These are phyloP conservation scores for Hygrocybe punicea DNA, from an alignment of 768 basidiomycete species.

Conservation along the genomic window DNA sequence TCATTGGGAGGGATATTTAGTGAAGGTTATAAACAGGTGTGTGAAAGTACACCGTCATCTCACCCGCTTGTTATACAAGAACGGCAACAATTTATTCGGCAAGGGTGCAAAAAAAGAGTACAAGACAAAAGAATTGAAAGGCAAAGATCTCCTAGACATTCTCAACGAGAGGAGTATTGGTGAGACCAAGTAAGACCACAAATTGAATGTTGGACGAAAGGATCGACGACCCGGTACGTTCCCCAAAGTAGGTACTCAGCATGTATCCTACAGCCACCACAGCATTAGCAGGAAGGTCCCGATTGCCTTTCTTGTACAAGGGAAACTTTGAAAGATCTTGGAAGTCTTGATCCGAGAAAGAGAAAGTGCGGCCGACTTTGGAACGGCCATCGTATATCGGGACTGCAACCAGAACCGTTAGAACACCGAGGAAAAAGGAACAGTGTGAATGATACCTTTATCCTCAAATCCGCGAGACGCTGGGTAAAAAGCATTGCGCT, in stretches of 20 bases:
- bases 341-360: background rate
- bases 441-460: background rate
- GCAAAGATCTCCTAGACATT: too few relatives aligned
- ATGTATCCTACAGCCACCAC: background rate
- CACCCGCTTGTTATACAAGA: too few relatives aligned
- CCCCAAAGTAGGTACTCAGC: background rate
- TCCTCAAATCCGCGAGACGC: background rate
- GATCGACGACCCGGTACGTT: too few relatives aligned
- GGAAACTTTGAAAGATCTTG: background rate
- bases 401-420: background rate
- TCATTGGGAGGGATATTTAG: too few relatives aligned
- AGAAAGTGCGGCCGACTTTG: background rate
- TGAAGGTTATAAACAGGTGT: too few relatives aligned
- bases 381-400: slow-evolving; percentile 8
- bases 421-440: background rate
- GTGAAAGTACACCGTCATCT: too few relatives aligned
- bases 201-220: background rate
- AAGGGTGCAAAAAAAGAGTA: too few relatives aligned
- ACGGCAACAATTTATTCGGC: too few relatives aligned
- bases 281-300: background rate
- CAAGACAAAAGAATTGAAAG: background rate
- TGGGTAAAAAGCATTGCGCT: background rate
- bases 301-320: background rate
- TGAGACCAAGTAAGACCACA: background rate
- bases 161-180: too few relatives aligned